These are phyloP conservation scores for Boletus fagicola DNA, from an alignment of 768 basidiomycete genomes.

Conservation along the genomic window DNA sequence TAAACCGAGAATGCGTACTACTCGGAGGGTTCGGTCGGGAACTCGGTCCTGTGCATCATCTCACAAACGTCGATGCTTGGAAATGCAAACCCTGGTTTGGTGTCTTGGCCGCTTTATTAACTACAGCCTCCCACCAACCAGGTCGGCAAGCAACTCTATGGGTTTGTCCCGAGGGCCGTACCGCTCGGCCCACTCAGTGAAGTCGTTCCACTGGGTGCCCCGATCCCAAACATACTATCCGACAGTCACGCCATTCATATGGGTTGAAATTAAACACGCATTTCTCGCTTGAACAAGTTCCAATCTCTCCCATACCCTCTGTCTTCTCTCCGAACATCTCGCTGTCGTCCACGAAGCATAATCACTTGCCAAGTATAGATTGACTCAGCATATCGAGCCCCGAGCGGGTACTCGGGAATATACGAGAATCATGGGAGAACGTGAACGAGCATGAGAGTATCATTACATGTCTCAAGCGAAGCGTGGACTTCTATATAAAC, in stretches of 20 bases:
- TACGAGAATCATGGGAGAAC: not conserved
- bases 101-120: not conserved
- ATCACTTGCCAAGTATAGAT: conserved; percentile 36
- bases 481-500: not conserved
- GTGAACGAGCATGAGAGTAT: conserved; percentile 12
- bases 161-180: not conserved
- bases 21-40: not conserved
- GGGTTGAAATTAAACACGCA: conserved; percentile 13
- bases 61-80: not conserved
- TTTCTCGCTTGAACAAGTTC: conserved; percentile 22
- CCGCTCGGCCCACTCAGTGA: not conserved
- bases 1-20: not conserved
- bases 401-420: not conserved
- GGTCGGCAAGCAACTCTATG: no score
- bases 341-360: conserved; percentile 40
- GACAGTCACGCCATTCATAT: not conserved
- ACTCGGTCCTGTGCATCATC: not conserved
- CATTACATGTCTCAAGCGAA: not conserved
- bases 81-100: not conserved
- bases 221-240: not conserved
- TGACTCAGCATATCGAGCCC: conserved; percentile 21
- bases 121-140: not conserved
- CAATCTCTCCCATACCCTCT: conserved; percentile 25
- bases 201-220: not conserved
- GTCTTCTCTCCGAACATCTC: conserved; percentile 9